Conservation (phyloP, 352 stramenopile genomes). For the Peronospora belbahrii region DNA sequence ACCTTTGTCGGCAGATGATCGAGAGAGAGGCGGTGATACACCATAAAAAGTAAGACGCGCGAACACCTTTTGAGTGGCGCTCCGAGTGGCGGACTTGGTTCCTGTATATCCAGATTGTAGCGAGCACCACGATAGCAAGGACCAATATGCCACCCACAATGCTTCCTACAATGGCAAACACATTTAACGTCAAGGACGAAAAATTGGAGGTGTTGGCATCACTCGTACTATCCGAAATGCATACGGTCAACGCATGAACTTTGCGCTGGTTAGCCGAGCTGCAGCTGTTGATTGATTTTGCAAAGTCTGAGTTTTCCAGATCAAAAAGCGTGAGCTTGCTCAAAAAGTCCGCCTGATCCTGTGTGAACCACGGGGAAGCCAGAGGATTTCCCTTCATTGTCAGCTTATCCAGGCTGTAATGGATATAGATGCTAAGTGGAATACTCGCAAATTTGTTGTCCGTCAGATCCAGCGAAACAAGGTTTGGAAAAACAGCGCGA, state of each 20-base stretch:
- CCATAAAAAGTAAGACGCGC: conserved; percentile 31
- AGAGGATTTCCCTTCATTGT: conserved; percentile 42
- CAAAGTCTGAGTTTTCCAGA: conserved; percentile 30
- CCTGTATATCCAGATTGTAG: conserved; percentile 18
- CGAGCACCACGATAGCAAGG: conserved; percentile 17
- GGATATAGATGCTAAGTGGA: conserved; percentile 38
- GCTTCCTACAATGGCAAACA: conserved; percentile 24
- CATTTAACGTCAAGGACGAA: conserved; percentile 7
- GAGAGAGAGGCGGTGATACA: conserved; percentile 25
- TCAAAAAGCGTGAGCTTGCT: conserved; percentile 23
- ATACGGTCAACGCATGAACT: conserved; percentile 24
- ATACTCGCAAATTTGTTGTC: conserved; percentile 48
- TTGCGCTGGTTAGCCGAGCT: conserved; percentile 7
- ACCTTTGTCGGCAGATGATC: conserved; percentile 13
- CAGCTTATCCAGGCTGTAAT: conserved; percentile 35
- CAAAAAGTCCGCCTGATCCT: conserved; percentile 24
- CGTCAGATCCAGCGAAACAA: conserved; percentile 46
- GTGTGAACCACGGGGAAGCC: conserved; percentile 33
- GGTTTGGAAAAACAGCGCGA: conserved; percentile 43
- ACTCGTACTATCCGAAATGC: conserved; percentile 18
- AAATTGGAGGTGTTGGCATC: conserved; percentile 10
- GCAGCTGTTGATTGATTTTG: conserved; percentile 22
- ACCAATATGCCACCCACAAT: conserved; percentile 33
- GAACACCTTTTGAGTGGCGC: conserved; percentile 10
- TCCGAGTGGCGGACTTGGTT: conserved; percentile 1